Evolutionary conservation across 2,329 filamentous ascomycete genomes (phyloP).

Genomic region (Fusarium brachygibbosum): DNA sequence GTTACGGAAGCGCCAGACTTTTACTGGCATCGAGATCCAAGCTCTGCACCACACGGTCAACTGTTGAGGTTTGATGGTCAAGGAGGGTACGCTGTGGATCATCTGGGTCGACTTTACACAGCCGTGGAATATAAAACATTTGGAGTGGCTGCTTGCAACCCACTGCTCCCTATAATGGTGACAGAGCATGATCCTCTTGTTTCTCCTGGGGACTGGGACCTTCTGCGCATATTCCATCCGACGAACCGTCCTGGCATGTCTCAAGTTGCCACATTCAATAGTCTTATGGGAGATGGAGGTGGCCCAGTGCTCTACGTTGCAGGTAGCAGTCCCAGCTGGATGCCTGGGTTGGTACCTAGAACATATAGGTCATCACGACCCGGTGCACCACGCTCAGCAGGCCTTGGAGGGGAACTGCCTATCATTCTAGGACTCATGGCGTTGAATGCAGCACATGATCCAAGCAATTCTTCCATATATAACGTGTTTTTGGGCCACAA

Average conservation of each 20-base stretch:
- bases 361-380: conserved; percentile 46
- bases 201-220: conserved; percentile 42
- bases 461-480: conserved; percentile 20
- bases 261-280: conserved; percentile 44
- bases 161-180: conserved; percentile 55
- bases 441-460: conserved; percentile 41
- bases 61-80: conserved; percentile 9
- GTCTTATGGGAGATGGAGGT: conserved; percentile 21
- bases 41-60: not conserved
- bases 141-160: conserved; percentile 56
- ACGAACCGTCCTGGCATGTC: conserved; percentile 47
- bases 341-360: conserved; percentile 55
- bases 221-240: conserved; percentile 50
- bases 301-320: conserved; percentile 49
- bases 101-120: not conserved
- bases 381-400: conserved; percentile 43
- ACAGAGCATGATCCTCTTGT: conserved; percentile 40
- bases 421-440: conserved; percentile 59
- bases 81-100: not conserved
- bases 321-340: conserved; percentile 54
- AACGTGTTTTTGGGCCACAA: conserved; percentile 47
- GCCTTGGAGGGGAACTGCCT: conserved; percentile 56
- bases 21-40: conserved; percentile 36
- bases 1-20: conserved; percentile 46
- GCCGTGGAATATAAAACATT: conserved; percentile 43